Evolutionary conservation across 2,329 filamentous ascomycete genomes (phyloP), one percentile per base, ranked within the genome.

Genomic region (Colletotrichum lupini): DNA sequence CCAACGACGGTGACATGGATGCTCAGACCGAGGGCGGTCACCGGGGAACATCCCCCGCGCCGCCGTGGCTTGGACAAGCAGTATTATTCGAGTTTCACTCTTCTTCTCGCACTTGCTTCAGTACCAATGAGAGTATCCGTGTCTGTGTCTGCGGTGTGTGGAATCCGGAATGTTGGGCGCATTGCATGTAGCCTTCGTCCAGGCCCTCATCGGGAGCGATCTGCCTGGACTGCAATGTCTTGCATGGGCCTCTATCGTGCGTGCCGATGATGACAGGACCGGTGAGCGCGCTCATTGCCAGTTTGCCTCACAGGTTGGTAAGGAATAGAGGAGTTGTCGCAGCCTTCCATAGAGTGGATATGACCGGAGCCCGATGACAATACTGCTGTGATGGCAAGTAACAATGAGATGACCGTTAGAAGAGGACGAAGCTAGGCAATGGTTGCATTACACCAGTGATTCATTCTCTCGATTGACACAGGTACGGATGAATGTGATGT

Each of bases 11-110:
- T 71, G 67, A 62, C 71, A 46, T 37, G 67, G 71, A 28, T 71
- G 55, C 46, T 71, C 61, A 60, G 67, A 66, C 67, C n/a, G 52
- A 60, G 28, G 52, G 19, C 66, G 55, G 46, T 55, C 28, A 14
- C 67, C 70, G 70, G 70, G 70, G 60, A 73, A 73, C 55, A 73
- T 61, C 46, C 60, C 55, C 26, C 66, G 32, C 61, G 70, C 60
- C 42, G 58, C 62, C 56, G 69, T 52, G 42, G 49, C 46, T 65
- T 61, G 55, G 19, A 22, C 30, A 22, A 46, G 8, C 26, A 63
- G n/a, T 46, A 24, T 52, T 53, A 22, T 24, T 46, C 53, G 35
- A 37, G 66, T 73, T 72, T 70, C 59, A 73, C 22, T 46, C 49
- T 16, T 46, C 37, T 28, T 46, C 30, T 66, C 53, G 62, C 62